Conservation (phyloP, 345 rosid genomes). For the Populus pruinosa region DNA sequence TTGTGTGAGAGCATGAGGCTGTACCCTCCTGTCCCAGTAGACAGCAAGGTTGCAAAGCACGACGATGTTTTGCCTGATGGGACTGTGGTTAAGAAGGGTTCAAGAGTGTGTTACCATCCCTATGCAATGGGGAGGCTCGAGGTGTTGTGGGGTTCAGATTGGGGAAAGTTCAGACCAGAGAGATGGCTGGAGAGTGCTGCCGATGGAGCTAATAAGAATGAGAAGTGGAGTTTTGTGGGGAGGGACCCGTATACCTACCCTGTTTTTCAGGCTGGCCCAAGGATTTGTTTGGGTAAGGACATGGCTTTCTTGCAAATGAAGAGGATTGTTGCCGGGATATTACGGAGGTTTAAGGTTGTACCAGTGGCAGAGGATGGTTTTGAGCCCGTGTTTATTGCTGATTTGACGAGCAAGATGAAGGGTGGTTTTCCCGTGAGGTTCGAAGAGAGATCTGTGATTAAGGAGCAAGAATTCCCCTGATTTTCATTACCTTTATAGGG, state of each 20-base stretch:
- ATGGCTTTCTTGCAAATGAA: constrained; percentile 51
- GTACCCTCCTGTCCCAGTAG: constrained; percentile 74
- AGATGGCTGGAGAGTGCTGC: constrained; percentile 36
- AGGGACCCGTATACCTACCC: constrained; percentile 46
- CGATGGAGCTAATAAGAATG: constrained; percentile 1
- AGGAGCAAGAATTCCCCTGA: too few species aligned
- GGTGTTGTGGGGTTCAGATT: constrained; percentile 50
- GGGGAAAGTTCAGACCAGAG: constrained; percentile 43
- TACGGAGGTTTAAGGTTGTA: too few species aligned
- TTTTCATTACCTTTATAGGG: too few species aligned
- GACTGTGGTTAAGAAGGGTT: constrained; percentile 39
- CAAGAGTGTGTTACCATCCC: constrained; percentile 54
- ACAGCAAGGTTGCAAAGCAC: constrained; percentile 56
- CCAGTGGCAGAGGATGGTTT: too few species aligned
- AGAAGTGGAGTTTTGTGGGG: constrained; percentile 22
- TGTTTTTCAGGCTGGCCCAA: constrained; percentile 56
- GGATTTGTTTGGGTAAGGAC: constrained; percentile 63
- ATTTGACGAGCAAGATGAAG: too few species aligned
- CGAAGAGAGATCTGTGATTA: too few species aligned
- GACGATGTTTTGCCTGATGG: constrained; percentile 65
- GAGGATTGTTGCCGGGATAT: constrained; percentile 34
- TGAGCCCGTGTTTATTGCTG: too few species aligned
- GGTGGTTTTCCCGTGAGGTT: too few species aligned
- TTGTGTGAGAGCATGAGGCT: constrained; percentile 60
- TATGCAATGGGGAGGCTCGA: constrained; percentile 72